A percentile compares a stretch with the other conserved stretches of the same genome.
Conservation (phyloP, 371 early-diverging fungal species). For the Massospora cicadina region DNA sequence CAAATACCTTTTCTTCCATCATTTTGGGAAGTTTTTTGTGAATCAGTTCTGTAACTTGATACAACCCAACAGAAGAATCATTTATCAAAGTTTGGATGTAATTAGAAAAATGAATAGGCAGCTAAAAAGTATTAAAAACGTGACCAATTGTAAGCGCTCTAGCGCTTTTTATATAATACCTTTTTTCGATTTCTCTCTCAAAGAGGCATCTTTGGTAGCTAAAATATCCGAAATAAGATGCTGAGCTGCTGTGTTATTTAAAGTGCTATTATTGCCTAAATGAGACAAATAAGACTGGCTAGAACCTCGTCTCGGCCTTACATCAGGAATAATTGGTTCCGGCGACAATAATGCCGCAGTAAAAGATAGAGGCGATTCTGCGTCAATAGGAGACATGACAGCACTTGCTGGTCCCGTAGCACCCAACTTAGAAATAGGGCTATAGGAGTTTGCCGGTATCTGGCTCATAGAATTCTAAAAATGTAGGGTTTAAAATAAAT, state of each 20-base stretch:
- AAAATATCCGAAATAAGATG: constrained; percentile 3
- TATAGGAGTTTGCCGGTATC: neutral
- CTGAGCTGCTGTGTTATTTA: constrained; percentile 5
- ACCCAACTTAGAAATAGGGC: neutral
- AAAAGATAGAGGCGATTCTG: neutral
- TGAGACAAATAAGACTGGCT: neutral
- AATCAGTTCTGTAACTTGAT: constrained; percentile 2
- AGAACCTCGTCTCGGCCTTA: neutral
- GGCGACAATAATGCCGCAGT: neutral
- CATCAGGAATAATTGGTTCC: neutral
- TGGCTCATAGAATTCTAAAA: neutral
- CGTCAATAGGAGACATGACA: constrained; percentile 1
- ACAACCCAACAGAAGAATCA: neutral
- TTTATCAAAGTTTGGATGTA: constrained; percentile 1
- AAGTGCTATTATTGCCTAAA: neutral
- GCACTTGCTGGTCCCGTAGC: neutral
- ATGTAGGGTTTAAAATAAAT: neutral
- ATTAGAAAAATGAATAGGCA: neutral
- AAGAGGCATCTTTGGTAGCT: neutral
- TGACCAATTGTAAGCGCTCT: neutral
- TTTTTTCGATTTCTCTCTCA: constrained; percentile 1
- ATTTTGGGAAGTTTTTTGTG: constrained; percentile 5
- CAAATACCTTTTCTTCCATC: neutral
- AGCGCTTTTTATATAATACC: neutral
- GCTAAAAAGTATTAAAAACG: neutral